Base-by-base conservation (phyloP, 2,329 filamentous ascomycete species). In the Fusarium xyrophilum region DNA sequence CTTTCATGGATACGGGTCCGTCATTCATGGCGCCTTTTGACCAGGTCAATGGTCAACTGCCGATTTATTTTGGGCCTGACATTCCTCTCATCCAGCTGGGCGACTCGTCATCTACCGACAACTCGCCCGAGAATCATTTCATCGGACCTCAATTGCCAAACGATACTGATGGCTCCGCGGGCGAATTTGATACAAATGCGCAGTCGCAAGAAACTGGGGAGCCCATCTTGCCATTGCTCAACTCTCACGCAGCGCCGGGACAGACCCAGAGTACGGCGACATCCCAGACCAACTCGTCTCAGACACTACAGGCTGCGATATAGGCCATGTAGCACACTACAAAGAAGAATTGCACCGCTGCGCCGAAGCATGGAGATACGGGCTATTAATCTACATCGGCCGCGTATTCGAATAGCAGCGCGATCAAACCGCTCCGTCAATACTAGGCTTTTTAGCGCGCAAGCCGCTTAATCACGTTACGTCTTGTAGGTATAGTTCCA, bases 141-240 rank as follows among this genome's bases (percentile, higher is more conserved):
- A 32, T 32, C 7, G 28, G 44, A 2, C 44, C 44, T 17, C 28
- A 47, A 5, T 14, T 47, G 4, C 44, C 44, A 7, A 47, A 7
- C 3, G 28, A 47, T 2, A 5, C 7, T 9, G n/a, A 23, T 14
- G n/a, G 27, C 0, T 13, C 27, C 6, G n/a, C 43, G 2, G n/a
- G n/a, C 0, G 27, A 46, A 2, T 46, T 46, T 1, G 1, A 0
- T 12, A 3, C 14, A 21, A 17, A 30, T 21, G 27, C 27, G 7
- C 43, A 23, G 15, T 23, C 44, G 2, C 44, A 47, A 13, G 44
- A 11, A 2, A 23, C 32, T 19, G 44, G 32, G 6, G 44, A 47
- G 44, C 44, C 44, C 0, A 28, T 47, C 2, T 1, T 47, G 1
- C 44, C 44, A 2, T 32, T 47, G 5, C 44, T 47, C 15, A 47